Base-by-base conservation (phyloP, 2,329 filamentous ascomycete genomes). In the Colletotrichum orchidophilum region DNA sequence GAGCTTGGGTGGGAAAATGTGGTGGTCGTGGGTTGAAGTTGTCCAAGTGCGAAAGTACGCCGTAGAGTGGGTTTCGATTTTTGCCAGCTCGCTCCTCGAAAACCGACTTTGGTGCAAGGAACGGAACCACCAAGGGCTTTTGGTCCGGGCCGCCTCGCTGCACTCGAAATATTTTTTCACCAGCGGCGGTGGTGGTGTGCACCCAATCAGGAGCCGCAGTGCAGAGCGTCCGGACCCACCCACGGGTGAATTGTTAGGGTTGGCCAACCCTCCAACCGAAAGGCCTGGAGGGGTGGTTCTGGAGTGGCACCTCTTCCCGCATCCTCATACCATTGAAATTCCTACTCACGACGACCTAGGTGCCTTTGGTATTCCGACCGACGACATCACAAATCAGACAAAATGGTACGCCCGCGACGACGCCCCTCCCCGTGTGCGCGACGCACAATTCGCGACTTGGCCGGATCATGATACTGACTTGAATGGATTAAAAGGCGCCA, bases 121-220 rank as follows among this genome's bases (percentile, higher is more conserved):
- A 49, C 59, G 39, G 39, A 53, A 27, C 50, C 50, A 53, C 60
- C 50, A 39, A 31, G 60, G 60, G 42, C 46, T 62, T 53, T 46
- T 54, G 60, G 46, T 49, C 46, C 31, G 60, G 31, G 35, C 60
- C 60, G 46, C 21, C 71, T 49, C 70, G 70, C 42, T 60, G 29
- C 24, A 66, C 72, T 66, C 66, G 79, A 76, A 76, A 81, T 80
- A 78, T 81, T 81, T 80, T 73, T 72, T 68, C 46, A 33, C 33
- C 29, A 49, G 39, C 39, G 39, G 8, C 21, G 39, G 39, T 76
- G 78, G 77, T 80, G 80, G 80, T 79, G 79, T 75, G 77, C 70
- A 63, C 62, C 82, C 78, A 84, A 84, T 84, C 79, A 83, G 70
- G 60, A 62, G 53, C 52, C 73, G 73, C 64, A 7, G 75, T 76